Base-by-base conservation (phyloP, 2,329 filamentous ascomycete genomes). In the Emergomyces pasteurianus region DNA sequence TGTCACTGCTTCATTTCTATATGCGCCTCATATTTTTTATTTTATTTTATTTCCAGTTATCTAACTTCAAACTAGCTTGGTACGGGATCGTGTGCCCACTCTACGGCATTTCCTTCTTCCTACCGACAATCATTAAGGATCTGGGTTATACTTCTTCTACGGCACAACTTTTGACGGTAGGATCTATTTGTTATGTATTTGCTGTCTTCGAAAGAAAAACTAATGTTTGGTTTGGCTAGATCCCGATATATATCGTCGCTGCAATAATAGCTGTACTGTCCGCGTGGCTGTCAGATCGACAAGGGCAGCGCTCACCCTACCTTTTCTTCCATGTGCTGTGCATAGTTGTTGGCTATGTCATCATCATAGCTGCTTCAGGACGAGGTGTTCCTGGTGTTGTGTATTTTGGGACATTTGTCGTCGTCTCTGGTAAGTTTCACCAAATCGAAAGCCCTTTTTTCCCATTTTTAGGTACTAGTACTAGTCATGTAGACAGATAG, bases 291-390 rank as follows among this genome's bases (percentile, higher is more conserved):
- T 84, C 84, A 0, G 84, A 87, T 65, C 74, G 76, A 6, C 72
- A 77, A 0, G 80, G 80, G 31, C 81, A 81, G 67, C 69, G 74
- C 36, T 75, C 73, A n/a, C 82, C 82, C 0, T 86, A 84, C 62
- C 78, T 86, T 56, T 70, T 86, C 14, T 71, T 74, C 16, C 80
- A 79, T 69, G 75, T 86, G 67, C 70, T 74, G 21, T 66, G 80
- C 58, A 83, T 85, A 70, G 72, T 81, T 1, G 72, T 83, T 2
- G 85, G 84, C 0, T 86, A 83, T 61, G 74, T 81, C 31, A 81
- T 84, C 77, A 72, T 73, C 43, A 67, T 79, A 18, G 70, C 71
- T 14, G 67, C 69, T 14, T 71, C 69, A 2, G 67, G 67, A 0
- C 68, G 70, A 34, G 66, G 70, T 2, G 66, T 76, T 0, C 74